Evolutionary conservation across 106 monocot species (phyloP).

Genomic region (Phalaenopsis equestris): DNA sequence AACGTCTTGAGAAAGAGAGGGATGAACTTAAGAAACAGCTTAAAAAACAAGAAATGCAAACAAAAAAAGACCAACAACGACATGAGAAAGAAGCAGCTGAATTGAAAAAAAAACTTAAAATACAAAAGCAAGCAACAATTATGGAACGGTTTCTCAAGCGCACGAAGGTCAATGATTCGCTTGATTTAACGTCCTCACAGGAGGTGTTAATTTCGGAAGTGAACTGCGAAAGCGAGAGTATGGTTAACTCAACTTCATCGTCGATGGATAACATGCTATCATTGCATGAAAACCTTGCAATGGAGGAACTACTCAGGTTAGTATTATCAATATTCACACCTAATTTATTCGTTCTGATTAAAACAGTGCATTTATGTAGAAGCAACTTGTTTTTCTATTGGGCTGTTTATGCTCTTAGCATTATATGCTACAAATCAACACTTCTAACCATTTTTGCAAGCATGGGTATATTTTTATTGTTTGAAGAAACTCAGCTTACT

Average conservation of each 20-base stretch:
- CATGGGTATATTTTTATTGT: background rate
- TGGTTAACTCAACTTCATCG: conserved; percentile 18
- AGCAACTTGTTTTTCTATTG: background rate
- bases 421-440: background rate
- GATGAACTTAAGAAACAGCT: conserved; percentile 51
- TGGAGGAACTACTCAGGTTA: conserved; percentile 50
- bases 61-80: conserved; percentile 35
- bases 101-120: conserved; percentile 36
- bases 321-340: background rate
- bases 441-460: background rate
- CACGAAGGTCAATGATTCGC: conserved; percentile 13
- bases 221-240: conserved; percentile 15
- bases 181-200: conserved; percentile 1
- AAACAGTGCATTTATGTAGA: background rate
- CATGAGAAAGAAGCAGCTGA: conserved; percentile 49
- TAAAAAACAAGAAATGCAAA: conserved; percentile 39
- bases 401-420: background rate
- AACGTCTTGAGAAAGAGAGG: conserved; percentile 69
- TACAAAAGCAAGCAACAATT: conserved; percentile 77
- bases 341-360: background rate
- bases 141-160: conserved; percentile 87
- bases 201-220: background rate
- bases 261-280: conserved; percentile 56
- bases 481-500: background rate
- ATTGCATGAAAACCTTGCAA: conserved; percentile 15